A percentile compares a stretch with the other conserved stretches of the same genome.
phyloP scores from a whole-genome alignment of 2,329 filamentous ascomycete species.

The Dryadomyces quercus-mongolicae region DNA sequence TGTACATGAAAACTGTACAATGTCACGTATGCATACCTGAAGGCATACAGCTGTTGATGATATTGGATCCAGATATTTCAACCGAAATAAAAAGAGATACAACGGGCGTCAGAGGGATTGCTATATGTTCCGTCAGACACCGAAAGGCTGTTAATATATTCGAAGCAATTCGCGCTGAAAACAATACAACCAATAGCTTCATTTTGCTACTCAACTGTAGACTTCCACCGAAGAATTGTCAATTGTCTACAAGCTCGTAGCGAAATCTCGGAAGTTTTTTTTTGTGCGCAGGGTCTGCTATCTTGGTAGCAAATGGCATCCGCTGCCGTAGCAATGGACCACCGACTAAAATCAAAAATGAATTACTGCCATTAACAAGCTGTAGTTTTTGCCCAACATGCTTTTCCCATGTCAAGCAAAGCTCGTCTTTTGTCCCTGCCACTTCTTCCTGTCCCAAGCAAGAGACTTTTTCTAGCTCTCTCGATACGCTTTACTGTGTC shows the following conservation, averaged over 20 bases:
- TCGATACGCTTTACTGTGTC: constrained; percentile 40
- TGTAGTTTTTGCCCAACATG: constrained; percentile 12
- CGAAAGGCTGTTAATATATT: background rate
- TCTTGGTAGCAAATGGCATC: too few relatives aligned
- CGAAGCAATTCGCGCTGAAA: background rate
- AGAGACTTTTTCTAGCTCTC: constrained; percentile 28
- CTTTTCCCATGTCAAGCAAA: constrained; percentile 2
- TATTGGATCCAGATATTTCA: background rate
- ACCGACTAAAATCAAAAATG: constrained; percentile 5
- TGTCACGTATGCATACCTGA: background rate
- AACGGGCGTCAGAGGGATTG: background rate
- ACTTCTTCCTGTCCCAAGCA: constrained; percentile 8
- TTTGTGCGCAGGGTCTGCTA: too few relatives aligned
- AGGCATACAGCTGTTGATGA: background rate
- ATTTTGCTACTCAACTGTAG: background rate
- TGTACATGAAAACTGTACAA: background rate
- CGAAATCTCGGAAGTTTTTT: too few relatives aligned
- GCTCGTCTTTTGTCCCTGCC: background rate
- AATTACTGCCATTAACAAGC: constrained; percentile 19
- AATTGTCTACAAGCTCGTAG: too few relatives aligned
- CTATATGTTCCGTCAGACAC: background rate
- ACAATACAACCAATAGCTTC: too few relatives aligned
- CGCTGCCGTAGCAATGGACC: background rate
- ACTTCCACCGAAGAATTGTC: background rate
- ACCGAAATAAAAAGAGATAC: background rate